These are phyloP conservation scores for Talaromyces proteolyticus DNA, from an alignment of 495 filamentous ascomycete genomes.

Conservation along the genomic window DNA sequence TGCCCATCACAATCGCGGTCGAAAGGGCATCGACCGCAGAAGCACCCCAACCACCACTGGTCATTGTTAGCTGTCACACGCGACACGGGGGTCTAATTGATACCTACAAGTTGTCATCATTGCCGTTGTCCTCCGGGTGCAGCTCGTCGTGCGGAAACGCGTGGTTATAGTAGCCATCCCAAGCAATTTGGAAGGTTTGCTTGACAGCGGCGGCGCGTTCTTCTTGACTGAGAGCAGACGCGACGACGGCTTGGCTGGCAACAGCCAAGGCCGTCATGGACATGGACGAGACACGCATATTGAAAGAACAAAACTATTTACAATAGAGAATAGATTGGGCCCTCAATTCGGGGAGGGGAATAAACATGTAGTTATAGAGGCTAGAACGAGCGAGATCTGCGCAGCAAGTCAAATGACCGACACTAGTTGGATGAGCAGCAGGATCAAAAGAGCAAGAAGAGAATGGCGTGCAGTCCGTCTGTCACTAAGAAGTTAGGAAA, in stretches of 20 bases:
- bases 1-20: slow-evolving; percentile 74
- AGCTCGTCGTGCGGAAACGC: slow-evolving; percentile 78
- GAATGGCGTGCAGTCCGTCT: too few species aligned
- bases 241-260: slow-evolving; percentile 16
- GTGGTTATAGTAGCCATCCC: slow-evolving; percentile 76
- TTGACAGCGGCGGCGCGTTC: slow-evolving; percentile 60
- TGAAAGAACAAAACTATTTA: slow-evolving; percentile 7
- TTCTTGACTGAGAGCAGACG: slow-evolving; percentile 15
- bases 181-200: slow-evolving; percentile 69
- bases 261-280: slow-evolving; percentile 21
- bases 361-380: neutral
- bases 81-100: neutral
- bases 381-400: too few species aligned
- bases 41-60: slow-evolving; percentile 83
- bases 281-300: slow-evolving; percentile 25
- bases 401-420: too few species aligned
- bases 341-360: neutral
- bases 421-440: too few species aligned
- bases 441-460: too few species aligned
- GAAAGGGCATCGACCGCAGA: slow-evolving; percentile 77
- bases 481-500: too few species aligned
- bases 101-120: slow-evolving; percentile 61
- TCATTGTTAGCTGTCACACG: slow-evolving; percentile 10
- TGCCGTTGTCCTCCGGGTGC: slow-evolving; percentile 58
- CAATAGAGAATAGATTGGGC: neutral